Evolutionary conservation across 305 asterid species (phyloP), one percentile per base, ranked within the genome.

Genomic region (Stenogyne calaminthoides): DNA sequence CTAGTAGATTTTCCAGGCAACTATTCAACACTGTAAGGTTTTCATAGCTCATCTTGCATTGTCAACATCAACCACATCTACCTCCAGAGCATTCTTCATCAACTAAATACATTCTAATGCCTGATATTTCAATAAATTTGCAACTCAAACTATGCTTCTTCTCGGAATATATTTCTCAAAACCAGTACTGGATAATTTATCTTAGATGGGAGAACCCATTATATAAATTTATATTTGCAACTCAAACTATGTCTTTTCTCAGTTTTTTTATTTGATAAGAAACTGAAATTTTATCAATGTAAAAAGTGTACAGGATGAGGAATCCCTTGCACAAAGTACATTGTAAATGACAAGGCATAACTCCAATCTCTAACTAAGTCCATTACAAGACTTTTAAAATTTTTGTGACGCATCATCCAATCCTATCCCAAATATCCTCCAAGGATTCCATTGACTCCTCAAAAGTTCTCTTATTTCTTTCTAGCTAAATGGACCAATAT

Each of bases 71-170:
- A 58, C 51, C 25, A 49, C 59, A 67, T 72, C 51, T 22, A 42
- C 70, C 25, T 47, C 69, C 52, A 36, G 11, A 71, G 19, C 14
- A 75, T 52, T 59, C 67, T 61, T 72, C 71, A 37, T 40, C 54
- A 60, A 63, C 73, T 44, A 46, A 73, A 32, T 36, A 47, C 36
- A 47, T 56, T 68, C 20, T 63, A 9, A 47, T 69, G 58, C 49
- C 15, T 25, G 15, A 61, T 39, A 49, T 6, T 57, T 61, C 63
- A 12, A 37, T 51, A 49, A 61, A 29, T 55, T 29, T 32, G 27
- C 29, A 56, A 58, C 39, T 67, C 22, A 20, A 65, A 67, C 56
- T 57, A 19, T 46, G 29, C 14, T 64, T 47, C 56, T 66, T 32
- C 46, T 5, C 5, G 12, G 12, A 57, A 49, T 37, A 66, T 52